A percentile compares a stretch with the other conserved stretches of the same genome.
Evolutionary conservation across 2,329 filamentous ascomycete species (phyloP).

Genomic region (Neofusicoccum sp.): DNA sequence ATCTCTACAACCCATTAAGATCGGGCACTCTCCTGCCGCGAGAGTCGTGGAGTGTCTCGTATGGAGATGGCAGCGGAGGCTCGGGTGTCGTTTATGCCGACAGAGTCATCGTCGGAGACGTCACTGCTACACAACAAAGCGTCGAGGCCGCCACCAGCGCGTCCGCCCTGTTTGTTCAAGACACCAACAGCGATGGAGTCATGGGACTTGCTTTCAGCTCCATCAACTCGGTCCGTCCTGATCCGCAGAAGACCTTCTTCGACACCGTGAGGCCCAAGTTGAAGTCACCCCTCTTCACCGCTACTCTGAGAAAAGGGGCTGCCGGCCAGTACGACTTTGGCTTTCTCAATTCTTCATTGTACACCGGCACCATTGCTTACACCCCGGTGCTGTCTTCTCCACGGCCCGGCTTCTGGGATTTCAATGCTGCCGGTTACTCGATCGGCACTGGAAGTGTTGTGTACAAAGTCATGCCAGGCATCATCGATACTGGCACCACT

Average conservation of each 20-base stretch:
- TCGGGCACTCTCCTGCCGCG: conserved; percentile 52
- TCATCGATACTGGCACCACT: conserved; percentile 72
- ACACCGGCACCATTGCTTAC: conserved; percentile 61
- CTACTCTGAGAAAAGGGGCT: conserved; percentile 55
- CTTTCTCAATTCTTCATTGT: conserved; percentile 61
- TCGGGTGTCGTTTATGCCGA: conserved; percentile 68
- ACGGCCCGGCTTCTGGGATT: conserved; percentile 61
- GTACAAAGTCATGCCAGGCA: conserved; percentile 51
- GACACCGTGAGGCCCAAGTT: conserved; percentile 59
- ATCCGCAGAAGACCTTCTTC: conserved; percentile 59
- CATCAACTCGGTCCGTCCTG: conserved; percentile 60
- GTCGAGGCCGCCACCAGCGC: conserved; percentile 66
- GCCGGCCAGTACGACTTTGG: conserved; percentile 59
- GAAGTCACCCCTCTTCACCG: conserved; percentile 59
- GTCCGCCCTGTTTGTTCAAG: conserved; percentile 55
- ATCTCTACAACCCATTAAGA: conserved; percentile 57
- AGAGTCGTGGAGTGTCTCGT: conserved; percentile 62
- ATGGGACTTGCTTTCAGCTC: conserved; percentile 63
- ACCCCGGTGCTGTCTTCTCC: conserved; percentile 51
- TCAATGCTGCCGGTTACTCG: conserved; percentile 60
- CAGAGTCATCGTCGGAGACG: conserved; percentile 62
- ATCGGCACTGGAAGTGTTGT: conserved; percentile 50
- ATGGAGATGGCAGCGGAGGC: conserved; percentile 67
- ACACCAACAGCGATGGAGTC: conserved; percentile 60
- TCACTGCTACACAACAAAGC: conserved; percentile 62